Percentiles rank a stretch among this genome's conserved stretches.
Conservation (phyloP, 225 moss, liverwort and hornwort species). For the Lunularia cruciata region DNA sequence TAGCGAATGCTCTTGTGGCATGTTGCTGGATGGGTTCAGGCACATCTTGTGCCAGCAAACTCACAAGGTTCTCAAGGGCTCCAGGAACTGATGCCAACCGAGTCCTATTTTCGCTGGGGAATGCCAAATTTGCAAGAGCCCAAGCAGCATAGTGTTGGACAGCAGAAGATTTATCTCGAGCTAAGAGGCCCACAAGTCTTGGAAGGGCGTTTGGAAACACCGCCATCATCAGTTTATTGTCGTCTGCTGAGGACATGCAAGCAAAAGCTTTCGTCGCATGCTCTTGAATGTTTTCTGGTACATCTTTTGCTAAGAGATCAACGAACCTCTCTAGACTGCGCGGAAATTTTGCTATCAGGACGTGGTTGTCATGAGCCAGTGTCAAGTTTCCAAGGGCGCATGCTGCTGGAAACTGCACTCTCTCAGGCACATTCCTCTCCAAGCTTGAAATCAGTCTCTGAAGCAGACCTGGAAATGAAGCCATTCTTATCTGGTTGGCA, state of each 20-base stretch:
- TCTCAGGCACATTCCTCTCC: neutral
- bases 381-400: conserved; percentile 5
- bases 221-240: conserved; percentile 6
- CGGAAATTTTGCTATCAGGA: neutral
- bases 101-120: neutral
- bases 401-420: conserved; percentile 2
- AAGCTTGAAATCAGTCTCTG: neutral
- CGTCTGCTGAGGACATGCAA: conserved; percentile 5
- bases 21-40: conserved; percentile 21
- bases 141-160: conserved; percentile 29
- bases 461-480: neutral
- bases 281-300: conserved; percentile 6
- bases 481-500: neutral
- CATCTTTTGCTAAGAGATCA: neutral
- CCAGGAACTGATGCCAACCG: conserved; percentile 9
- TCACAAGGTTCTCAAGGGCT: conserved; percentile 22
- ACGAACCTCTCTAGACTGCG: conserved; percentile 7
- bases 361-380: neutral
- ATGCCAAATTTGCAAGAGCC: conserved; percentile 34
- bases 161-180: neutral
- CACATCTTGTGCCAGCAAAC: conserved; percentile 16
- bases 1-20: conserved; percentile 32
- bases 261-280: conserved; percentile 3
- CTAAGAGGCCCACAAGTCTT: conserved; percentile 8
- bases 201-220: neutral